Evolutionary conservation across 2,329 filamentous ascomycete species (phyloP), one percentile per base, ranked within the genome.

Genomic region (Sordariomycetes sp.): DNA sequence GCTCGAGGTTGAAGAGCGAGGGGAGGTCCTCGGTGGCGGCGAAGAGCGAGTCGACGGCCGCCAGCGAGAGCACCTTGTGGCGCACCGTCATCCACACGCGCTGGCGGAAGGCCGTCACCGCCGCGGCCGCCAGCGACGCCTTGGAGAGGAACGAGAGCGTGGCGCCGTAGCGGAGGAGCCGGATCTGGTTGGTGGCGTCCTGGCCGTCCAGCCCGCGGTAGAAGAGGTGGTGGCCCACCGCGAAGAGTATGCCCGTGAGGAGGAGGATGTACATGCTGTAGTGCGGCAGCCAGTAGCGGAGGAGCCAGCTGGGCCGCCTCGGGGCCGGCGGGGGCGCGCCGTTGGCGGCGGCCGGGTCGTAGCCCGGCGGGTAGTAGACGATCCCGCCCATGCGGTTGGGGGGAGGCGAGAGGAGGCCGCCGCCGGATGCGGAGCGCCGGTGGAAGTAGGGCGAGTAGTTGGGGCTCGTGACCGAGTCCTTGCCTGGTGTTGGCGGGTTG

Each of bases 91-190:
- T 58, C 63, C 63, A 64, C n/a, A 63, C 62, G 5, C 63, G 59
- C 46, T 64, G 63, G 1, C 61, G 61, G 37, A 63, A 64, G 0
- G 63, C 68, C 16, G 70, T 60, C 12, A 71, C 63, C 1, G 70
- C 66, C 7, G 69, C 66, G 2, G 70, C 65, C 46, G 67, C 67
- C 18, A 73, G 65, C 3, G 65, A 66, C 5, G 71, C 70, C 62
- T 73, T 73, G 4, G 68, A 64, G 20, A 69, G 67, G 53, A 71
- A 72, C 0, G 71, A 67, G n/a, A 73, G 61, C 0, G 69, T 65
- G 0, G 70, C 67, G 2, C 71, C 71, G 55, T 70, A 69, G 11
- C 71, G 67, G 22, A 71, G 64, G 68, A 70, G 72, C 16, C 63
- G 59, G 11, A 72, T 58, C 58, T 72, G 71, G 32, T 69, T 62